A percentile compares a stretch with the other conserved stretches of the same genome.
Evolutionary conservation across 352 stramenopile species (phyloP).

Genomic region (Elongisporangium anandrum): DNA sequence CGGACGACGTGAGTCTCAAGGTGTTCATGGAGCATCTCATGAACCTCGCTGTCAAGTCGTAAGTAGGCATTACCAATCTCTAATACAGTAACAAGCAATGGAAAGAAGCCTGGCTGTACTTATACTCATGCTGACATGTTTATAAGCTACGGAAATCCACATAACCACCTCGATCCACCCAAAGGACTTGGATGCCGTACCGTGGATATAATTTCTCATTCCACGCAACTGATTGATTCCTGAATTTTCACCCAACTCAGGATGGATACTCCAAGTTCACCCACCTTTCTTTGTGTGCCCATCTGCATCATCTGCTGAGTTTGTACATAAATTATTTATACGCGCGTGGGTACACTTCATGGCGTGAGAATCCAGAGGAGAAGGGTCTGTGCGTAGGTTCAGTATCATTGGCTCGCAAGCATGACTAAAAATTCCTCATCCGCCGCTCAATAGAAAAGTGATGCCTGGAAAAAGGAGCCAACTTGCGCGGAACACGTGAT

Average conservation of each 20-base stretch:
- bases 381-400: neutral
- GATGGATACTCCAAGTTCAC: neutral
- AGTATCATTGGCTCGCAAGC: neutral
- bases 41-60: constrained; percentile 86
- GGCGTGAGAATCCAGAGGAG: neutral
- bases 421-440: neutral
- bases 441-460: neutral
- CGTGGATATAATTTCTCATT: neutral
- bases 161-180: too few relatives aligned
- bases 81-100: neutral
- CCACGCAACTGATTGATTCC: neutral
- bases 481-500: neutral
- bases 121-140: neutral
- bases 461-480: neutral
- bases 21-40: constrained; percentile 99
- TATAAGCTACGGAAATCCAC: neutral
- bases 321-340: neutral
- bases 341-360: neutral
- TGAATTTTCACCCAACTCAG: neutral
- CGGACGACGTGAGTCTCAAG: constrained; percentile 99
- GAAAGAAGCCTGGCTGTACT: neutral
- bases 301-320: neutral
- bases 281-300: neutral
- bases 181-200: too few relatives aligned
- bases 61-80: constrained; percentile 7